Conservation (phyloP, 1,284 basidiomycete species). For the Microbotryum lychnidis-dioicae region DNA sequence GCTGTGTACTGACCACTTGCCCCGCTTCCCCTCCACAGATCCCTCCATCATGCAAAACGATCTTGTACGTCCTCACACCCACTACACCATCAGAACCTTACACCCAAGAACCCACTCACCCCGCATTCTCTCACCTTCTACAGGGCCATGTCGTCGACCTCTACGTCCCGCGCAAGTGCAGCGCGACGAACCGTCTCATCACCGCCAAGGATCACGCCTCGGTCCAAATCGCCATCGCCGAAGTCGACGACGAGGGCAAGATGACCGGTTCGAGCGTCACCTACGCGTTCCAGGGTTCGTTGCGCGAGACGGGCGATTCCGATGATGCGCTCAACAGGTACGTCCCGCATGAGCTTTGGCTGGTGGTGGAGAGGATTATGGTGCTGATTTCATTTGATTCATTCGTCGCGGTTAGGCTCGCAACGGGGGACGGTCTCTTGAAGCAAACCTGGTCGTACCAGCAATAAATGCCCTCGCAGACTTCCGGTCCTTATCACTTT, state of each 20-base stretch:
- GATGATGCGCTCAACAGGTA: slow-evolving; percentile 86
- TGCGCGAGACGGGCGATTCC: slow-evolving; percentile 89
- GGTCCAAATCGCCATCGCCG: slow-evolving; percentile 88
- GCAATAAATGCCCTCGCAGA: slow-evolving; percentile 31
- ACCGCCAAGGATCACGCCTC: slow-evolving; percentile 99
- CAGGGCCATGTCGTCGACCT: slow-evolving; percentile 99
- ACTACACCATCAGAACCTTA: no score
- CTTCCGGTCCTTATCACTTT: no score
- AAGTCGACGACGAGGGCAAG: slow-evolving; percentile 88
- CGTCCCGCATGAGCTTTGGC: background rate
- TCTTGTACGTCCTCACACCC: slow-evolving; percentile 36
- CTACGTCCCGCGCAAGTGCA: slow-evolving; percentile 99
- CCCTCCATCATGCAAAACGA: slow-evolving; percentile 46
- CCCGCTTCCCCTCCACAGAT: background rate
- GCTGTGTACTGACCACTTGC: background rate
- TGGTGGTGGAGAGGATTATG: background rate
- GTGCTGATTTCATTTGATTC: background rate
- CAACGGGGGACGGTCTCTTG: slow-evolving; percentile 75
- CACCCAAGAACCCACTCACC: no score
- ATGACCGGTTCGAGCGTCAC: slow-evolving; percentile 77
- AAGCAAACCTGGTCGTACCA: slow-evolving; percentile 41
- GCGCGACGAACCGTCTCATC: slow-evolving; percentile 77
- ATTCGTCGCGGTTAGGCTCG: slow-evolving; percentile 50
- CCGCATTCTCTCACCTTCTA: no score
- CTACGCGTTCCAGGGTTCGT: slow-evolving; percentile 88